A percentile compares a stretch with the other conserved stretches of the same genome.
Conservation (phyloP, 495 filamentous ascomycete genomes). For the Penicillium nucicola region DNA sequence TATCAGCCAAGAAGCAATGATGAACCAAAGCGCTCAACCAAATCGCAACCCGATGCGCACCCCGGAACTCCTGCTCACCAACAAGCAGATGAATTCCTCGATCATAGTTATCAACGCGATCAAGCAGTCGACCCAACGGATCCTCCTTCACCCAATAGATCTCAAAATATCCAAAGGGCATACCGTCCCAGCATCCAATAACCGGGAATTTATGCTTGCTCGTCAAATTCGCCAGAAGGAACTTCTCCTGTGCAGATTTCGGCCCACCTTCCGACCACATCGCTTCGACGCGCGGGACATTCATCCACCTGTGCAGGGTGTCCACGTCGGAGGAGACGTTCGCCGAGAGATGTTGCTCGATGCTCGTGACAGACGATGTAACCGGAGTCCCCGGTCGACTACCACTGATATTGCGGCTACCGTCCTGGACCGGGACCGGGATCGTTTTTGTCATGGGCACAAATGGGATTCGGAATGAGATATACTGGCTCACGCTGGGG, state of each 20-base stretch:
- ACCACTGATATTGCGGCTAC: background rate
- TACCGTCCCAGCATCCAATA: constrained; percentile 91
- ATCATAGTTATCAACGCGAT: constrained; percentile 73
- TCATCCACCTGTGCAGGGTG: constrained; percentile 87
- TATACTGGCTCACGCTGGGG: constrained; percentile 75
- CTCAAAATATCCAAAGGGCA: constrained; percentile 97
- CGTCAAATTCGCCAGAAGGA: constrained; percentile 62
- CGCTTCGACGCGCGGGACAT: constrained; percentile 73
- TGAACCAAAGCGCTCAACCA: constrained; percentile 89
- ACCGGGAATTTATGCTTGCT: constrained; percentile 79
- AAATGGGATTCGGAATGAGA: constrained; percentile 79
- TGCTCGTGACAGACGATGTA: constrained; percentile 23
- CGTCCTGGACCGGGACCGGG: background rate
- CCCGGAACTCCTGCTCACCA: constrained; percentile 90
- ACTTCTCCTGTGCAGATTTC: constrained; percentile 58
- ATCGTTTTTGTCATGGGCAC: constrained; percentile 21
- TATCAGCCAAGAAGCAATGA: constrained; percentile 75
- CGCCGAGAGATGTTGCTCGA: constrained; percentile 27
- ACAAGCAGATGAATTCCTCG: constrained; percentile 84
- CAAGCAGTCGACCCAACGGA: constrained; percentile 62
- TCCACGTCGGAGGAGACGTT: constrained; percentile 58
- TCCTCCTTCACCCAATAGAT: constrained; percentile 99
- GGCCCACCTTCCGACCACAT: constrained; percentile 78
- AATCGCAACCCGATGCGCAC: constrained; percentile 63
- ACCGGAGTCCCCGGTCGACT: constrained; percentile 22